Conservation (phyloP, 345 rosid species). For the Gossypium sturtianum region DNA sequence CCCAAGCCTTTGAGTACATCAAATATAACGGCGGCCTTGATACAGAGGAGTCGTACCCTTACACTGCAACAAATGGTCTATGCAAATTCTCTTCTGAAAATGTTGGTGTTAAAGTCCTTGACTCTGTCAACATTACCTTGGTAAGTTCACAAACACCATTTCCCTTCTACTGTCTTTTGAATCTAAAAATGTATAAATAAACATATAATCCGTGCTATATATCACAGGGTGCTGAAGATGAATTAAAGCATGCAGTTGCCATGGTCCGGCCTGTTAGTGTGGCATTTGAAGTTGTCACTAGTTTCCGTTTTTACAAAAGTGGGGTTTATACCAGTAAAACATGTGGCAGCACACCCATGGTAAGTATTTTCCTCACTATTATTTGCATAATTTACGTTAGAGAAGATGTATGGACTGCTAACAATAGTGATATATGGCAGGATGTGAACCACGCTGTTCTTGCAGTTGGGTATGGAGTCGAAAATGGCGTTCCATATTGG, state of each 20-base stretch:
- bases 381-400: neutral
- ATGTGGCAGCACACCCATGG: constrained; percentile 81
- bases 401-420: neutral
- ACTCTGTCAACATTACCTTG: constrained; percentile 83
- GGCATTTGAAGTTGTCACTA: constrained; percentile 69
- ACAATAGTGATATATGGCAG: constrained; percentile 29
- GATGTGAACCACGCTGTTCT: constrained; percentile 98
- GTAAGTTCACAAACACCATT: constrained; percentile 27
- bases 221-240: constrained; percentile 86
- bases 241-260: constrained; percentile 89
- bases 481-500: constrained; percentile 78
- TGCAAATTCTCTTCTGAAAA: constrained; percentile 82
- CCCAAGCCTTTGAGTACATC: constrained; percentile 95
- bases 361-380: constrained; percentile 24
- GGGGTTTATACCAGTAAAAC: constrained; percentile 73
- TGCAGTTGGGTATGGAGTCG: constrained; percentile 93
- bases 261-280: constrained; percentile 82
- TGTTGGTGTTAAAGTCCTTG: constrained; percentile 58
- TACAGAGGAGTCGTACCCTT: constrained; percentile 86
- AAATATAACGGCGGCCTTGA: constrained; percentile 92
- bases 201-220: neutral
- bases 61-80: constrained; percentile 45
- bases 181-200: constrained; percentile 1
- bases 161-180: neutral
- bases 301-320: constrained; percentile 63